Evolutionary conservation across 2,329 filamentous ascomycete genomes (phyloP).

Genomic region (Hypoxylon sp.): DNA sequence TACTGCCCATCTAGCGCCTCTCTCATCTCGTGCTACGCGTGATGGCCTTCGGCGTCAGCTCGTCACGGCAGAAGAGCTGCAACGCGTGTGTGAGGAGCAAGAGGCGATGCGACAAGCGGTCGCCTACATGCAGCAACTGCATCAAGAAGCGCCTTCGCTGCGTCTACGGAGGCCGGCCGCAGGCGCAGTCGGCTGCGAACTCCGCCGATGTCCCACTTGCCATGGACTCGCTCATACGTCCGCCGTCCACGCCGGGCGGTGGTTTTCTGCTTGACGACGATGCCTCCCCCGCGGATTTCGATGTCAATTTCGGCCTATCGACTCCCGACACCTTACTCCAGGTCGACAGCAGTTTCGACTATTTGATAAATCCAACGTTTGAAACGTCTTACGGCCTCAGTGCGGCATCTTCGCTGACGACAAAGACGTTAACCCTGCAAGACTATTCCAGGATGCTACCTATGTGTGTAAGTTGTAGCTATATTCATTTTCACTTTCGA

Average conservation of each 20-base stretch:
- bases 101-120: conserved; percentile 56
- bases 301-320: conserved; percentile 7
- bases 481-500: background rate
- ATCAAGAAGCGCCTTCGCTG: conserved; percentile 52
- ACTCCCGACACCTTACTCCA: conserved; percentile 12
- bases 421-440: conserved; percentile 21
- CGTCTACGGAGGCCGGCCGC: conserved; percentile 45
- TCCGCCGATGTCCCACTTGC: conserved; percentile 46
- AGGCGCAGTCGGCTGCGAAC: conserved; percentile 7
- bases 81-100: conserved; percentile 58
- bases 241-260: conserved; percentile 39
- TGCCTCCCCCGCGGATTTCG: conserved; percentile 8
- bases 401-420: conserved; percentile 3
- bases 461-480: conserved; percentile 36
- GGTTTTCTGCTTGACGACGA: conserved; percentile 11
- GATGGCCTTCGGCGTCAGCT: conserved; percentile 21
- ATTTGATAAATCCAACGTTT: conserved; percentile 23
- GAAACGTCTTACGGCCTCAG: conserved; percentile 3
- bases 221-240: conserved; percentile 45
- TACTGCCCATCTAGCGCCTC: background rate
- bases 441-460: conserved; percentile 35
- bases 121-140: conserved; percentile 54
- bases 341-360: conserved; percentile 26
- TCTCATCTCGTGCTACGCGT: background rate
- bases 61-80: conserved; percentile 60